These are phyloP conservation scores for Sporisorium reilianum DNA, from an alignment of 1,284 basidiomycete species.

Conservation along the genomic window DNA sequence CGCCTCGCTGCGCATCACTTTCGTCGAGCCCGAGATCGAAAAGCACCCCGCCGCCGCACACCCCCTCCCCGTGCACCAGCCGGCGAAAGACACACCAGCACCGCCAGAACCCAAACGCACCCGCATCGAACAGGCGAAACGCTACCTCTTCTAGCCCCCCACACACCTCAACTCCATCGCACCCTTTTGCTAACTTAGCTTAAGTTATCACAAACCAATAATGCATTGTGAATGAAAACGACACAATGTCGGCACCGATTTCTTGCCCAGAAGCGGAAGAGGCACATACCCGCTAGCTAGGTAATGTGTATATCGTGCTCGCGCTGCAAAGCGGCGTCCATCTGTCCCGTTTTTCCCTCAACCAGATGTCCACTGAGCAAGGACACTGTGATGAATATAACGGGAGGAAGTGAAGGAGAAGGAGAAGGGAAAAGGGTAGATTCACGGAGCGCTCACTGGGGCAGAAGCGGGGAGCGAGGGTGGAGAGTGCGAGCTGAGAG, in stretches of 20 bases:
- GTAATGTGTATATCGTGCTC: slow-evolving; percentile 54
- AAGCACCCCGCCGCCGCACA: not conserved
- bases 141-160: slow-evolving; percentile 39
- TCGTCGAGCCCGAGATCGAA: slow-evolving; percentile 34
- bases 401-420: slow-evolving; percentile 27
- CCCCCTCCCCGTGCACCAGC: too few relatives aligned
- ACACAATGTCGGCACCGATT: slow-evolving; percentile 35
- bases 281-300: slow-evolving; percentile 39
- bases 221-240: not conserved
- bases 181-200: too few relatives aligned
- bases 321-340: slow-evolving; percentile 4
- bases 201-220: too few relatives aligned
- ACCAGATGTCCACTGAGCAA: slow-evolving; percentile 53
- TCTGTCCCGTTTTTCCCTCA: slow-evolving; percentile 61
- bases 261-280: slow-evolving; percentile 56
- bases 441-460: slow-evolving; percentile 1
- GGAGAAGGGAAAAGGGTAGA: not conserved
- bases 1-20: slow-evolving; percentile 13
- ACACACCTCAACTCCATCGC: not conserved
- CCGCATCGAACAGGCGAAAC: slow-evolving; percentile 40
- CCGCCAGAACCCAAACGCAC: slow-evolving; percentile 6
- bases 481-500: not conserved
- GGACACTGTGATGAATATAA: slow-evolving; percentile 59
- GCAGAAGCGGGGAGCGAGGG: too few relatives aligned
- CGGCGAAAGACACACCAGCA: not conserved